Conservation (phyloP, 768 basidiomycete genomes). For the Macrocybe gigantea region DNA sequence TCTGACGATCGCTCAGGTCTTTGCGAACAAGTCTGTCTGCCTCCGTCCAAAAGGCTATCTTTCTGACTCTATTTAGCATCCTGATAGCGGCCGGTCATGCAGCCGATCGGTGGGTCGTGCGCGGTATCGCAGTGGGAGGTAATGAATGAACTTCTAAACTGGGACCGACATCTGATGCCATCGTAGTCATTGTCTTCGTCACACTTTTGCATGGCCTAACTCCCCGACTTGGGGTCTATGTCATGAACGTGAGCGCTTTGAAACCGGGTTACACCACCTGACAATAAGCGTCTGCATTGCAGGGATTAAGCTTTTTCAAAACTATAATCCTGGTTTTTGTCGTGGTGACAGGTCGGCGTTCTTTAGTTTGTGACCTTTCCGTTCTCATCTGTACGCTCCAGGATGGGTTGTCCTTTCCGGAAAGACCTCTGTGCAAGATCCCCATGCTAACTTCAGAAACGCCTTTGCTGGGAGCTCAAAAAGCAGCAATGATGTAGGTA, state of each 20-base stretch:
- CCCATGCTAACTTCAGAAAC: constrained; percentile 51
- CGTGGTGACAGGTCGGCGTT: too few relatives aligned
- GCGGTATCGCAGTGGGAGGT: constrained; percentile 27
- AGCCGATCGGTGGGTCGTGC: constrained; percentile 25
- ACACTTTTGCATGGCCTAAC: too few relatives aligned
- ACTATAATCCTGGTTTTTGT: too few relatives aligned
- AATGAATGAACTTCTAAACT: too few relatives aligned
- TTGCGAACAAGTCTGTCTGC: not conserved
- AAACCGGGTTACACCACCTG: too few relatives aligned
- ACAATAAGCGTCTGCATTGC: too few relatives aligned
- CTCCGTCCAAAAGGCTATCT: not conserved
- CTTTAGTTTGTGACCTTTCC: too few relatives aligned
- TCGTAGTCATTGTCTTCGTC: constrained; percentile 13
- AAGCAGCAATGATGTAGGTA: constrained; percentile 37
- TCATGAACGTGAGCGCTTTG: too few relatives aligned
- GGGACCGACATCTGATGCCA: constrained; percentile 16
- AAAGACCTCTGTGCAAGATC: constrained; percentile 48
- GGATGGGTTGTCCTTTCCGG: constrained; percentile 59
- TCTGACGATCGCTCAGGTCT: too few relatives aligned
- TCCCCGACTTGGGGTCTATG: too few relatives aligned
- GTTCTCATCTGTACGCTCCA: constrained; percentile 7
- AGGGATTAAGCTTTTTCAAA: too few relatives aligned
- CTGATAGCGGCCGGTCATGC: constrained; percentile 25
- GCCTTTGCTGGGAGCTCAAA: constrained; percentile 51
- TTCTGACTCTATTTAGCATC: constrained; percentile 2